Percentiles rank a stretch among this genome's conserved stretches.
Conservation (phyloP, 2,329 filamentous ascomycete species). For the Acrodontium crateriforme region DNA sequence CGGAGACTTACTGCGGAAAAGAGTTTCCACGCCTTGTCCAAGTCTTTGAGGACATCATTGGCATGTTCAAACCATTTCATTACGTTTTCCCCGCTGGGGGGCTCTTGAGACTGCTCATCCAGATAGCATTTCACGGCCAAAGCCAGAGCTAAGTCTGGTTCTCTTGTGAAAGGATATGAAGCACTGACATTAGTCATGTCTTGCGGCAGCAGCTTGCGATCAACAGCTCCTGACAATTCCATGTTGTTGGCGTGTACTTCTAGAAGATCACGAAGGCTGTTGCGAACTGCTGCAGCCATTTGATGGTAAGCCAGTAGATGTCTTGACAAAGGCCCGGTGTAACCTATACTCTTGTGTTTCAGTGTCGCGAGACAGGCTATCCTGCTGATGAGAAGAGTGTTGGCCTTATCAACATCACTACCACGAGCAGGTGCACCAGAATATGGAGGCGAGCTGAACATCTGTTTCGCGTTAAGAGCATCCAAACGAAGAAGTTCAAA, state of each 20-base stretch:
- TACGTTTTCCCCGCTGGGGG: slow-evolving; percentile 37
- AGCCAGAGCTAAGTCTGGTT: slow-evolving; percentile 61
- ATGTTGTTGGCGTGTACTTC: slow-evolving; percentile 71
- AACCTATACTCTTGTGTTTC: slow-evolving; percentile 72
- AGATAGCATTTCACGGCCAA: slow-evolving; percentile 71
- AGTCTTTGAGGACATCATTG: slow-evolving; percentile 42
- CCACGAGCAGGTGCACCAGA: slow-evolving; percentile 46
- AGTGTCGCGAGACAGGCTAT: slow-evolving; percentile 73
- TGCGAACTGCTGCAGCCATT: slow-evolving; percentile 64
- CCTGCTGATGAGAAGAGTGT: slow-evolving; percentile 71
- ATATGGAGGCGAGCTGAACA: slow-evolving; percentile 37
- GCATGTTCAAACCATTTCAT: slow-evolving; percentile 48
- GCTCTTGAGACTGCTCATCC: slow-evolving; percentile 49
- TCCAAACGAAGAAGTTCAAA: slow-evolving; percentile 74
- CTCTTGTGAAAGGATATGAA: slow-evolving; percentile 51
- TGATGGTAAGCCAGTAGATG: slow-evolving; percentile 79
- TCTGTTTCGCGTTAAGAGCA: slow-evolving; percentile 58
- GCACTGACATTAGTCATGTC: slow-evolving; percentile 51
- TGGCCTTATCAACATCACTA: slow-evolving; percentile 55
- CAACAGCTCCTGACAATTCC: slow-evolving; percentile 66
- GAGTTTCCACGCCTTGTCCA: slow-evolving; percentile 46
- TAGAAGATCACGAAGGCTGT: slow-evolving; percentile 65
- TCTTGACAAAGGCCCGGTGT: slow-evolving; percentile 86
- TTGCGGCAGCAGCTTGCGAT: slow-evolving; percentile 42
- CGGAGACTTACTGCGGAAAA: slow-evolving; percentile 47